These are phyloP conservation scores for Fusarium palustre DNA, from an alignment of 2,329 filamentous ascomycete genomes.

Conservation along the genomic window DNA sequence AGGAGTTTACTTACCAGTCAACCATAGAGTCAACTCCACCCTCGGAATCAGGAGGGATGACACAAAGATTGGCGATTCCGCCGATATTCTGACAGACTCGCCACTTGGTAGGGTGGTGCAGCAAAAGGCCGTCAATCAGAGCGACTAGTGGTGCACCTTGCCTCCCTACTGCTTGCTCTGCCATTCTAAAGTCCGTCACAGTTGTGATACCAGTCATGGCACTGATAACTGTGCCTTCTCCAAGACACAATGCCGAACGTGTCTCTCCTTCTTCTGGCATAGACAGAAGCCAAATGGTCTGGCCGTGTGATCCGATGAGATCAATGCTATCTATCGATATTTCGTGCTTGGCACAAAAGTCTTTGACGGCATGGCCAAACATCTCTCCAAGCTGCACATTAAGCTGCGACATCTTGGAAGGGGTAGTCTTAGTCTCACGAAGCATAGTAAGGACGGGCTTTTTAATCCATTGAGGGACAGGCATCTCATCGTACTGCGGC, in stretches of 20 bases:
- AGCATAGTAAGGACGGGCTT: conserved; percentile 68
- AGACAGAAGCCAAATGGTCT: conserved; percentile 67
- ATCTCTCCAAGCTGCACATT: conserved; percentile 68
- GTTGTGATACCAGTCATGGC: conserved; percentile 66
- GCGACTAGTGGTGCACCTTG: conserved; percentile 68
- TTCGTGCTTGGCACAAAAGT: conserved; percentile 60
- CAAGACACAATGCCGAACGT: conserved; percentile 64
- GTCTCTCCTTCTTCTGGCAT: conserved; percentile 53
- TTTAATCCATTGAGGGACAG: conserved; percentile 66
- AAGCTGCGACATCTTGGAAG: conserved; percentile 64
- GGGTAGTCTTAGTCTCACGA: conserved; percentile 62
- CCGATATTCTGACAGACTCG: conserved; percentile 71
- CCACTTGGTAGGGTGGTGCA: conserved; percentile 67
- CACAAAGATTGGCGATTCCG: conserved; percentile 69
- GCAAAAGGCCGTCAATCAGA: conserved; percentile 67
- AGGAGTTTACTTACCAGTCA: conserved; percentile 4
- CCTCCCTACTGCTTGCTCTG: conserved; percentile 66
- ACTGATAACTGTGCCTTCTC: conserved; percentile 66
- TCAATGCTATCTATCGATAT: conserved; percentile 63
- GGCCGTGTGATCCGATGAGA: conserved; percentile 66
- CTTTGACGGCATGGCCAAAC: conserved; percentile 63
- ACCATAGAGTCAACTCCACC: conserved; percentile 30
- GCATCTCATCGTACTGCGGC: conserved; percentile 62
- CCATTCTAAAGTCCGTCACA: conserved; percentile 68
- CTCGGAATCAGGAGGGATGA: conserved; percentile 62